Percentiles rank a stretch among this genome's conserved stretches.
These are phyloP conservation scores for Sophora flavescens DNA, from an alignment of 306 rosid genomes.

Conservation along the genomic window DNA sequence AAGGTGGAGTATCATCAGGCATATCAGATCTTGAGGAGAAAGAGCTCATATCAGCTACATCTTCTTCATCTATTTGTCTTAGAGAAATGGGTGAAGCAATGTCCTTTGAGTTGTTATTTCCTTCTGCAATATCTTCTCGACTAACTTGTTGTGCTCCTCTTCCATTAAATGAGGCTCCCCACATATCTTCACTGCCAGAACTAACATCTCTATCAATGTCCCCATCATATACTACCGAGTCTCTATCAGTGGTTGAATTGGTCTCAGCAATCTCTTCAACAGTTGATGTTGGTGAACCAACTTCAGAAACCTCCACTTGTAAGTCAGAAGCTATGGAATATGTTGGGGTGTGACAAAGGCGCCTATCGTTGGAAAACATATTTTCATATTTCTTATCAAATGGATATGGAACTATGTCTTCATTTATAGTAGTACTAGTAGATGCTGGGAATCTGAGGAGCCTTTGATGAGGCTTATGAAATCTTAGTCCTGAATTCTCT, in stretches of 20 bases:
- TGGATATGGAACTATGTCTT: constrained; percentile 54
- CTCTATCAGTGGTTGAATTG: constrained; percentile 65
- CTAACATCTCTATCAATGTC: constrained; percentile 61
- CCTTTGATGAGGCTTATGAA: constrained; percentile 37
- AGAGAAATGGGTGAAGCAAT: constrained; percentile 25
- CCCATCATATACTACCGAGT: constrained; percentile 63
- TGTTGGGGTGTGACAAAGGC: constrained; percentile 64
- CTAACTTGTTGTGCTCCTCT: constrained; percentile 26
- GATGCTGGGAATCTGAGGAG: constrained; percentile 41
- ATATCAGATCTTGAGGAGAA: constrained; percentile 44
- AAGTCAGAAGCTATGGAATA: constrained; percentile 89
- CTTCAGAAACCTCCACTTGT: constrained; percentile 94
- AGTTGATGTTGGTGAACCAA: constrained; percentile 72
- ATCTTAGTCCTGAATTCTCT: constrained; percentile 33
- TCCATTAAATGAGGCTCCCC: constrained; percentile 54
- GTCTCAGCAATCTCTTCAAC: constrained; percentile 61
- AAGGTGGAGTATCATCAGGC: constrained; percentile 40
- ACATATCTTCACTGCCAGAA: constrained; percentile 57
- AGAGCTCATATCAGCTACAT: constrained; percentile 45
- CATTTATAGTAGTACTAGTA: constrained; percentile 26
- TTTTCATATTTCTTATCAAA: constrained; percentile 51
- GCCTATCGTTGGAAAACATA: constrained; percentile 44
- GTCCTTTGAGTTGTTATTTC: constrained; percentile 37
- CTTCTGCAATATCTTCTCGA: constrained; percentile 40
- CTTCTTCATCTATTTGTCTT: constrained; percentile 50